Evolutionary conservation across 148 eudicot species (phyloP).

Genomic region (Nepenthes gracilis): DNA sequence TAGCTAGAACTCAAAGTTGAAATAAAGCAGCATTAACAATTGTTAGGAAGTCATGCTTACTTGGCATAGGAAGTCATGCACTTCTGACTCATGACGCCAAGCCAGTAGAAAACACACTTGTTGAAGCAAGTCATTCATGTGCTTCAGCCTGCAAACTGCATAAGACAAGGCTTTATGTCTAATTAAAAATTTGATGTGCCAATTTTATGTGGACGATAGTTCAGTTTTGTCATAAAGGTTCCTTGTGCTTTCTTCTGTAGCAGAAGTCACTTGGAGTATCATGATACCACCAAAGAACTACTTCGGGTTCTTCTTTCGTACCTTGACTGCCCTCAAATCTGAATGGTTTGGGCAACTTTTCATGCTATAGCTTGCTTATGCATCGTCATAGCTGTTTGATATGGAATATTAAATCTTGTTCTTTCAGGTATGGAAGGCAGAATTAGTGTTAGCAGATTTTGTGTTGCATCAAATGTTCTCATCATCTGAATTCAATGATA

Average conservation of each 20-base stretch:
- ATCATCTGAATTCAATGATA: constrained; percentile 46
- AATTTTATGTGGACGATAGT: no score
- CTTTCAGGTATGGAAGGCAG: constrained; percentile 91
- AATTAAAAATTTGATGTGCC: no score
- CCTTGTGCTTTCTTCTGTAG: no score
- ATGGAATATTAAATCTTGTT: neutral
- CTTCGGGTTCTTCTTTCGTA: no score
- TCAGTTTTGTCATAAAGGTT: no score
- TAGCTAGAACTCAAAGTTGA: neutral
- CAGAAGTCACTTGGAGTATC: no score
- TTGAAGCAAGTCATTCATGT: no score
- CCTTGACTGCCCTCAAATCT: no score
- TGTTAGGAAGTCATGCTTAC: neutral
- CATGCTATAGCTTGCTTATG: neutral
- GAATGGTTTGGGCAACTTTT: neutral
- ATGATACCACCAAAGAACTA: no score
- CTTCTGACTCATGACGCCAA: neutral
- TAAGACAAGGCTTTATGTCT: no score
- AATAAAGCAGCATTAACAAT: neutral
- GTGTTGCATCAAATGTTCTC: constrained; percentile 62
- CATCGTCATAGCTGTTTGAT: neutral
- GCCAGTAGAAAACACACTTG: neutral
- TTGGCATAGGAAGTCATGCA: neutral
- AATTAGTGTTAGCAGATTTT: constrained; percentile 73
- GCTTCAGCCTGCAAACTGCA: no score